phyloP scores from a whole-genome alignment of 1,139 yeast species.

The Taphrina confusa region DNA sequence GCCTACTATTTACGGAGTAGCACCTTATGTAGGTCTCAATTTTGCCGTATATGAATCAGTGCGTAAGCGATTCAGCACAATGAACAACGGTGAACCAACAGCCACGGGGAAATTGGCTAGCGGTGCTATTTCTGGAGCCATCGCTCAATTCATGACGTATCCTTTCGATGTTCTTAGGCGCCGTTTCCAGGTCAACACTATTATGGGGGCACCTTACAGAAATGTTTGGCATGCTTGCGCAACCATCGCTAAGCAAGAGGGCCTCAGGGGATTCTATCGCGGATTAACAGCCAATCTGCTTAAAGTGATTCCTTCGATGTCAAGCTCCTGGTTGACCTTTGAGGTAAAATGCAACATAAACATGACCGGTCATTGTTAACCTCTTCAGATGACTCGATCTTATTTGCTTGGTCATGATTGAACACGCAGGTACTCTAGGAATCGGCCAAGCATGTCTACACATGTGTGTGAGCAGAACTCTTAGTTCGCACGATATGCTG shows the following conservation, averaged over 20 bases:
- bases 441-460: too few relatives aligned
- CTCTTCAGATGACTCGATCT: conserved; percentile 55
- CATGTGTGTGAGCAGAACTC: too few relatives aligned
- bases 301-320: conserved; percentile 93
- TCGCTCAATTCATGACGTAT: conserved; percentile 76
- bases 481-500: too few relatives aligned
- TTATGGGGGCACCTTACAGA: conserved; percentile 70
- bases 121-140: conserved; percentile 88
- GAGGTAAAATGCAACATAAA: too few relatives aligned
- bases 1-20: conserved; percentile 91
- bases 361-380: too few relatives aligned
- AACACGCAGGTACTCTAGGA: too few relatives aligned
- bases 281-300: conserved; percentile 86
- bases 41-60: conserved; percentile 84
- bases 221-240: conserved; percentile 65
- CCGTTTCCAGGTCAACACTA: conserved; percentile 84
- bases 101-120: conserved; percentile 64
- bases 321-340: conserved; percentile 87
- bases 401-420: too few relatives aligned
- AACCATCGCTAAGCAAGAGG: conserved; percentile 57
- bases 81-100: conserved; percentile 45
- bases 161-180: conserved; percentile 88
- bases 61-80: conserved; percentile 55
- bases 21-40: conserved; percentile 92
- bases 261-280: conserved; percentile 69